Percentiles rank a stretch among this genome's conserved stretches.
phyloP scores from a whole-genome alignment of 2,329 filamentous ascomycete species.

The Arthrobotrys megalospora region DNA sequence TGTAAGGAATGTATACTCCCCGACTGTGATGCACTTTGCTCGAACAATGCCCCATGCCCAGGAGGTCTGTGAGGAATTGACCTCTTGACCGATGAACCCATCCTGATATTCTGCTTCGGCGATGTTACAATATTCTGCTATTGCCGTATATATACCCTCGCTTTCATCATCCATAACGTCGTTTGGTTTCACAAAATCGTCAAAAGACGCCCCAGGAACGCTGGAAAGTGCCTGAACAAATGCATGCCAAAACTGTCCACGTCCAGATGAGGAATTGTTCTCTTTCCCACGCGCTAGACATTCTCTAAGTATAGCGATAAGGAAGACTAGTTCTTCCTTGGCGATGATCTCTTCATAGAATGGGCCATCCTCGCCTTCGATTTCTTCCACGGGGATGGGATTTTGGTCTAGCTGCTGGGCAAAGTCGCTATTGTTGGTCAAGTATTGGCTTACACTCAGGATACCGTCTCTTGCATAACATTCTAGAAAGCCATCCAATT shows the following conservation, averaged over 20 bases:
- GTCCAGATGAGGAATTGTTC: background rate
- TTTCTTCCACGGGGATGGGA: constrained; percentile 31
- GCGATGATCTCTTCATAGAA: constrained; percentile 28
- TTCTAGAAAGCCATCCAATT: constrained; percentile 37
- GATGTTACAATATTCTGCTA: constrained; percentile 44
- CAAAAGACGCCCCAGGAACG: constrained; percentile 17
- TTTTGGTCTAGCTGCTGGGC: constrained; percentile 7
- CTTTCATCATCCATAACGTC: constrained; percentile 17
- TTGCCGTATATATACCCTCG: constrained; percentile 35
- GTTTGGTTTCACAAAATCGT: constrained; percentile 27
- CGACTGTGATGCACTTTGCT: constrained; percentile 27
- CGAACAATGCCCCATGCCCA: constrained; percentile 51
- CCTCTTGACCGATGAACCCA: constrained; percentile 1
- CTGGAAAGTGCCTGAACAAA: constrained; percentile 3
- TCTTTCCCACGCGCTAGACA: constrained; percentile 10
- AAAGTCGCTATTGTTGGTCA: constrained; percentile 20
- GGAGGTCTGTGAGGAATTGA: constrained; percentile 28
- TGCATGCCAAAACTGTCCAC: constrained; percentile 18
- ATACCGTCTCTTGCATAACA: constrained; percentile 19
- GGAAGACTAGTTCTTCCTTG: constrained; percentile 32
- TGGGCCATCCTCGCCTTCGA: constrained; percentile 23
- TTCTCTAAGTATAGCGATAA: constrained; percentile 39
- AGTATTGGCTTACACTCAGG: constrained; percentile 20
- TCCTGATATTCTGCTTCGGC: background rate
- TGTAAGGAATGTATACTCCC: constrained; percentile 26